Evolutionary conservation across 2,329 filamentous ascomycete species (phyloP), one percentile per base, ranked within the genome.

Genomic region (Teratosphaeria nubilosa): DNA sequence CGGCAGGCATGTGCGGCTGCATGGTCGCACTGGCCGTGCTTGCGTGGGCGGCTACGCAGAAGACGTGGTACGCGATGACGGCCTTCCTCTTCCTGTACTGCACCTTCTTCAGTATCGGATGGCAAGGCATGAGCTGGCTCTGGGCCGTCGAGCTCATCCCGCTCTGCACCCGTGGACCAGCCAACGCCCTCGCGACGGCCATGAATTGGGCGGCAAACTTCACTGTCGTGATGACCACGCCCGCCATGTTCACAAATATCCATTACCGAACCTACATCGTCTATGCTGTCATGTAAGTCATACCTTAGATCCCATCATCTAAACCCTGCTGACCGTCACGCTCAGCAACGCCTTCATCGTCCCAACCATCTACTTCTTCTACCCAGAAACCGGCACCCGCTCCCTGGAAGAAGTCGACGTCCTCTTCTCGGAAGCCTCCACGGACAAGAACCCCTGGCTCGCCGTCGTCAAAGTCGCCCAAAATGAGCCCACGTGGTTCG

Each of bases 201-300:
- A 79, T 78, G 41, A 84, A 84, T 70, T 84, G 82, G 81, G 73
- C 80, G 5, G 82, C 50, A 13, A 60, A 61, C 58, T 59, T 66
- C 56, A 74, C 86, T 66, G 81, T 86, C 31, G 84, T 86, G 57
- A 83, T 86, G 79, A 79, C 83, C 59, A 78, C 82, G 0, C 80
- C 82, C 10, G 80, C 80, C 0, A 77, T 80, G 0, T 84, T 84
- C 64, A 77, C 78, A 63, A 83, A 78, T 67, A 82, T 82, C 59
- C 67, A 73, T 57, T 72, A 64, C 74, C 69, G 80, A 65, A 83
- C 84, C 61, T 91, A 91, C 72, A 81, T 91, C 70, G 79, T 92
- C 63, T 92, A 91, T 68, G 88, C 81, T 14, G 79, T 83, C 11
- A 70, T 89, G 55, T 86, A 90, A 69, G 84, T 87, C 67, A 81